These are phyloP conservation scores for Zygnema circumcarinatum DNA, from an alignment of 139 green algal species.

Conservation along the genomic window DNA sequence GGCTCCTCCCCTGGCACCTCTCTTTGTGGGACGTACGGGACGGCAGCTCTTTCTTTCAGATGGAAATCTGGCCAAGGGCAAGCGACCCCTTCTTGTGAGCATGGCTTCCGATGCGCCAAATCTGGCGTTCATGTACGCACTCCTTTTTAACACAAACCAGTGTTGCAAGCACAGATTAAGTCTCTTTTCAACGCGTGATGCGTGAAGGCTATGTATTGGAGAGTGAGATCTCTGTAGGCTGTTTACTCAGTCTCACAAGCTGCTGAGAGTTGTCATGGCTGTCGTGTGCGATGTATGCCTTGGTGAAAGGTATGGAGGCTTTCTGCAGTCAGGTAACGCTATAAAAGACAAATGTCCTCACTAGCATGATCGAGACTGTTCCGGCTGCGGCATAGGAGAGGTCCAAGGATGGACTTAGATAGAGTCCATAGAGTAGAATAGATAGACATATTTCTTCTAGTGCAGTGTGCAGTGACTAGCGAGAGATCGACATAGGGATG, in stretches of 20 bases:
- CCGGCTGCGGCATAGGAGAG: too few species aligned
- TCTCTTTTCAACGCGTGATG: not conserved
- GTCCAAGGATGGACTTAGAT: too few species aligned
- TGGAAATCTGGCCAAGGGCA: not conserved
- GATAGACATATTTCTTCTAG: too few species aligned
- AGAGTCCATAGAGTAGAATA: too few species aligned
- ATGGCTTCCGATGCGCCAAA: constrained; percentile 22
- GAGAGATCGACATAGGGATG: too few species aligned
- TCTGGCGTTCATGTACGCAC: constrained; percentile 26
- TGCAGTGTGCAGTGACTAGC: too few species aligned
- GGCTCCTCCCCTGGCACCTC: constrained; percentile 35
- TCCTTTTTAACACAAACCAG: constrained; percentile 14
- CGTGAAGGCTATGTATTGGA: not conserved
- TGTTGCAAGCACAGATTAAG: constrained; percentile 1
- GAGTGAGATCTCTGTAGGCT: not conserved
- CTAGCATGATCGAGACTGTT: too few species aligned
- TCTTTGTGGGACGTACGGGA: constrained; percentile 38
- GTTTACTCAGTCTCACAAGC: not conserved
- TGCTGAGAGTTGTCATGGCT: not conserved
- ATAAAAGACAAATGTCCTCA: too few species aligned
- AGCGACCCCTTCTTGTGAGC: constrained; percentile 30
- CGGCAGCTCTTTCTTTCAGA: constrained; percentile 53
- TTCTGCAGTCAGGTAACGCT: too few species aligned
- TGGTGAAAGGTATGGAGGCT: too few species aligned
- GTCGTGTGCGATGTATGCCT: too few species aligned